Evolutionary conservation across 768 basidiomycete species (phyloP).

Genomic region (Artomyces pyxidatus): DNA sequence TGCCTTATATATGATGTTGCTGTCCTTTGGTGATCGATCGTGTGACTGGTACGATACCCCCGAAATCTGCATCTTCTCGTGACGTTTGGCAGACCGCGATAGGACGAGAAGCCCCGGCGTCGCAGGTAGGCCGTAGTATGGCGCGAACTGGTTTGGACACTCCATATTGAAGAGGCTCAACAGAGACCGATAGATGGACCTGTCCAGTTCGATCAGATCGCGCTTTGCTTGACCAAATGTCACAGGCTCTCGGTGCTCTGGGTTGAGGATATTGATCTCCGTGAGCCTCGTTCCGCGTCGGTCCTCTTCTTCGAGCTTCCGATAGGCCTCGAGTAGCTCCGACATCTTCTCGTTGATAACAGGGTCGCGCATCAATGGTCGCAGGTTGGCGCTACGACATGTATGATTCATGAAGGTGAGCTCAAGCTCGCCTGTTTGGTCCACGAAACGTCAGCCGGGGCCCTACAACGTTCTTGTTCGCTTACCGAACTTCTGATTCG

Average conservation of each 20-base stretch:
- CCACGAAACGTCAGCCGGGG: neutral
- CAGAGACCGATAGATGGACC: neutral
- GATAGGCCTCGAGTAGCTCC: neutral
- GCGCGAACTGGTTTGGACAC: neutral
- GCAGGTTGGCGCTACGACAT: neutral
- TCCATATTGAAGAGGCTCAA: neutral
- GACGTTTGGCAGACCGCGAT: neutral
- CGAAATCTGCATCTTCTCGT: neutral
- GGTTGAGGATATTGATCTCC: neutral
- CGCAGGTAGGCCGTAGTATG: neutral
- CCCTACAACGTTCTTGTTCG: neutral
- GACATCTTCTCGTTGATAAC: neutral
- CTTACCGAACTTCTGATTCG: constrained; percentile 28
- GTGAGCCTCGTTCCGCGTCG: neutral
- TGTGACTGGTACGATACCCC: neutral
- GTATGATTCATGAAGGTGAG: constrained; percentile 11
- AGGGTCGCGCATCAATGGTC: neutral
- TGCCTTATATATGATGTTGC: neutral
- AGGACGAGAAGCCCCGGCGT: neutral
- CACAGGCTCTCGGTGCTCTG: neutral
- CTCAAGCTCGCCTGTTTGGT: constrained; percentile 22
- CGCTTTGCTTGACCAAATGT: neutral
- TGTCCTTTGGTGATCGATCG: neutral
- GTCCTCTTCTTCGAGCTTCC: neutral
- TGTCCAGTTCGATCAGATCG: no score